Evolutionary conservation across 208 protist species (phyloP).

Genomic region (Leishmania arabica): DNA sequence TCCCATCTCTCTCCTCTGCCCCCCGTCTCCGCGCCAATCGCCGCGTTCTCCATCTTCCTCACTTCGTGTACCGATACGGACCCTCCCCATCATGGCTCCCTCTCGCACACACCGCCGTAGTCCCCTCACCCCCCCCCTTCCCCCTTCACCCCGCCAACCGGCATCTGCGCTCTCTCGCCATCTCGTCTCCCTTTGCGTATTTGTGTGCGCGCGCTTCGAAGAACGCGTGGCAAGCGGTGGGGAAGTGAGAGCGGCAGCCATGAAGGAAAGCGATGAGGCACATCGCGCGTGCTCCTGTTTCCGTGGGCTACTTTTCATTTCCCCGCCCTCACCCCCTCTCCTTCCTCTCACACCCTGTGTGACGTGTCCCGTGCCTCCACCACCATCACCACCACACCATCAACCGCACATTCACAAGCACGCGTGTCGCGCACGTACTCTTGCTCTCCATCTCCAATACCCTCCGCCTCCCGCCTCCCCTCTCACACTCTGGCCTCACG

Average conservation of each 20-base stretch:
- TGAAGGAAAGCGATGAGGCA: neutral
- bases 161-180: neutral
- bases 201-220: neutral
- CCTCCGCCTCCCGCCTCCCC: no score
- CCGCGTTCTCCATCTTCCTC: neutral
- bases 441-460: neutral
- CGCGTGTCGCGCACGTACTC: neutral
- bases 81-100: neutral
- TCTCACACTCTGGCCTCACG: neutral
- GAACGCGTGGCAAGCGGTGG: neutral
- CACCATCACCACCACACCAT: neutral
- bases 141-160: no score
- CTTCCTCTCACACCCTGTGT: neutral
- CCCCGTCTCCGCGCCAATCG: neutral
- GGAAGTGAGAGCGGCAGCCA: neutral
- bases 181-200: neutral
- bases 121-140: no score
- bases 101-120: neutral
- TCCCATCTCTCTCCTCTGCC: neutral
- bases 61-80: neutral
- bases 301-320: neutral
- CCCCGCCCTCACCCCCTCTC: neutral
- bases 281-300: neutral
- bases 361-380: neutral
- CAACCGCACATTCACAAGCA: neutral